A percentile compares a stretch with the other conserved stretches of the same genome.
These are phyloP conservation scores for Pseudoperonospora humuli DNA, from an alignment of 352 stramenopile species.

Conservation along the genomic window DNA sequence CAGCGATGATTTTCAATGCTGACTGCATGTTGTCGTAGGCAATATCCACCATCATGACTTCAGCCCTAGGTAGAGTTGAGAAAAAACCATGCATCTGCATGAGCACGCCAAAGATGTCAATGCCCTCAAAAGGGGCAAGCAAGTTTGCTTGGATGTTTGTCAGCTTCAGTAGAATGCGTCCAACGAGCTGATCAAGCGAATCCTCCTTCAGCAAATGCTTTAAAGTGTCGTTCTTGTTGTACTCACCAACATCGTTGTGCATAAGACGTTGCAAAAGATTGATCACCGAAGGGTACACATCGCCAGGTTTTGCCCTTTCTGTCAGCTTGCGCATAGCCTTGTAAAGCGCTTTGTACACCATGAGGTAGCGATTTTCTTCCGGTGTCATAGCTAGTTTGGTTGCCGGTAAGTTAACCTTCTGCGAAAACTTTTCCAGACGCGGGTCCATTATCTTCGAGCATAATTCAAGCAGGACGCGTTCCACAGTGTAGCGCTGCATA, in stretches of 20 bases:
- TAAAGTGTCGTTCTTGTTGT: slow-evolving; percentile 58
- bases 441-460: slow-evolving; percentile 70
- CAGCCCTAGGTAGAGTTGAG: slow-evolving; percentile 49
- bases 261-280: slow-evolving; percentile 76
- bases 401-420: slow-evolving; percentile 30
- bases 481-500: slow-evolving; percentile 69
- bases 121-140: slow-evolving; percentile 61
- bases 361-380: slow-evolving; percentile 52
- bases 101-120: slow-evolving; percentile 75
- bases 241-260: slow-evolving; percentile 70
- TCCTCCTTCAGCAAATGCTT: slow-evolving; percentile 73
- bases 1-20: slow-evolving; percentile 57
- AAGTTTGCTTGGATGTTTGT: slow-evolving; percentile 45
- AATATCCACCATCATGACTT: slow-evolving; percentile 63
- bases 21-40: slow-evolving; percentile 72
- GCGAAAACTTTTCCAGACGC: slow-evolving; percentile 51
- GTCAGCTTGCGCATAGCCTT: slow-evolving; percentile 50
- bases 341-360: slow-evolving; percentile 66
- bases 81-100: slow-evolving; percentile 87
- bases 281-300: slow-evolving; percentile 72
- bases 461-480: slow-evolving; percentile 66
- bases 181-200: slow-evolving; percentile 71
- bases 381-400: slow-evolving; percentile 28
- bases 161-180: slow-evolving; percentile 62
- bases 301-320: slow-evolving; percentile 49